Percentiles rank a stretch among this genome's conserved stretches.
phyloP scores from a whole-genome alignment of 208 protist species.

The Leishmania guyanensis region DNA sequence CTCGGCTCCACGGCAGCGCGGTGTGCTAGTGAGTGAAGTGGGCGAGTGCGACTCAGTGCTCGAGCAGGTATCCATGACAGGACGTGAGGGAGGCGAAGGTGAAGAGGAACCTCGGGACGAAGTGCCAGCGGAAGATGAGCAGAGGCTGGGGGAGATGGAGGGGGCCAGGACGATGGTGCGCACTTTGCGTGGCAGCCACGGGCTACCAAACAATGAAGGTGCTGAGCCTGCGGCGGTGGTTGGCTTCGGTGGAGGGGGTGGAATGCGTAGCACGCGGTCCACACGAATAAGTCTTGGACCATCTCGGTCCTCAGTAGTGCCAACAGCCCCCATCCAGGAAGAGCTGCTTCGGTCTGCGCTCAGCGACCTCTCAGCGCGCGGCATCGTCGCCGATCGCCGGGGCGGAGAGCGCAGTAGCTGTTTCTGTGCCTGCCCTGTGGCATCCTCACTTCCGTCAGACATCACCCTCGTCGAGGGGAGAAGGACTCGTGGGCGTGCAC shows the following conservation, averaged over 20 bases:
- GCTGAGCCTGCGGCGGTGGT: background rate
- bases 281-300: conserved; percentile 18
- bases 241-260: conserved; percentile 11
- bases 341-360: conserved; percentile 9
- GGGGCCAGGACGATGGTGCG: conserved; percentile 33
- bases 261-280: conserved; percentile 19
- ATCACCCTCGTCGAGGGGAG: background rate
- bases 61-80: background rate
- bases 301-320: background rate
- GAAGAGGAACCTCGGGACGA: conserved; percentile 1
- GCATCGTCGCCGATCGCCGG: conserved; percentile 22
- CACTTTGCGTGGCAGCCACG: conserved; percentile 26
- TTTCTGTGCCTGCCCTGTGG: background rate
- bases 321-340: background rate
- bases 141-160: conserved; percentile 30
- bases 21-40: background rate
- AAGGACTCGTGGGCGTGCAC: background rate
- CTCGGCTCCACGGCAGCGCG: background rate
- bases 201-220: conserved; percentile 8
- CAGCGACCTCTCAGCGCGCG: conserved; percentile 16
- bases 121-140: conserved; percentile 11
- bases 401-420: conserved; percentile 14
- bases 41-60: background rate
- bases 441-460: background rate
- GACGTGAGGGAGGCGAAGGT: background rate